Base-by-base conservation (phyloP, 148 eudicot genomes). In the Cornus florida region DNA sequence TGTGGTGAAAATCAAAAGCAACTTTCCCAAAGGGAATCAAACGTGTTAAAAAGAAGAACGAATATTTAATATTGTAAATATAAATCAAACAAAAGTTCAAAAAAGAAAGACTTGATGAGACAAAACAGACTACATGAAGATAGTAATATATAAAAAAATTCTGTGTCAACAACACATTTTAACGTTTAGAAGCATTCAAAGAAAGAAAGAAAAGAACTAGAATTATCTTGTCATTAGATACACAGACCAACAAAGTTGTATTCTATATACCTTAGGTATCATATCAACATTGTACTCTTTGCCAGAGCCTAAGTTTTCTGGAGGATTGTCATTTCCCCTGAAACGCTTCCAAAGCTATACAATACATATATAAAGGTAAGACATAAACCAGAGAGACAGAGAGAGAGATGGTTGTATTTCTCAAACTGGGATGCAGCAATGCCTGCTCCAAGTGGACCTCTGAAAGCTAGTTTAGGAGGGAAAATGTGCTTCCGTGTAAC, bases 271-370 rank as follows among this genome's bases (percentile, higher is more conserved):
- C 95, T 93, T 93, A 12, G 97, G 97, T 50, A 93, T 82, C 97
- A 93, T 91, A 77, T 93, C 97, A 75, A 91, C 92, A 75, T 93
- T 93, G 87, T 90, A 93, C 31, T 93, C 97, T 81, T 86, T 90
- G 92, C 97, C 90, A 13, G 85, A 67, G 28, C 97, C 94, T 76
- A 91, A 81, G 32, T 71, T 77, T 76, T 86, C 95, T 2, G 93
- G 91, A 77, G 93, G 89, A 77, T 79, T 78, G 12, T 86, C 91
- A 33, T 83, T 77, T 4, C 91, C 91, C 77, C 88, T 93, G 57
- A 93, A 93, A 10, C 92, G 91, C 88, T 89, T 91, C 97, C 97
- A 93, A 17, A 93, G 88, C 95, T 93, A 71, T 56, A 53, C 31
- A 66, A 10, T 69, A 75, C 31, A 10, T 4, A 67, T 38, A 43